Conservation (phyloP, 805 yeast species). For the Candida fluviatilis region DNA sequence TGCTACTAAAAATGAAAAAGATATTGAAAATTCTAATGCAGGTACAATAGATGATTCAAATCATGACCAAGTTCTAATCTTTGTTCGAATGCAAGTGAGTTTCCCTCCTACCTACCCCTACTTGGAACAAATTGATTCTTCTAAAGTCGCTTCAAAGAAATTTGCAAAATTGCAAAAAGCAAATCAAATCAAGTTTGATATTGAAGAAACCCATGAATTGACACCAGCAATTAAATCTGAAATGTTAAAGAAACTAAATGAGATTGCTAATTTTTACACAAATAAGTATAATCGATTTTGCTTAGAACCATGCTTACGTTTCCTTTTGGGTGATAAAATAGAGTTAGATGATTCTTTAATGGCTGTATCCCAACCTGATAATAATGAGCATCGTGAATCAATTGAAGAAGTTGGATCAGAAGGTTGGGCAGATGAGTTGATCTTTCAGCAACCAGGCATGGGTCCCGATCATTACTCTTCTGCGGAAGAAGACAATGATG, state of each 20-base stretch:
- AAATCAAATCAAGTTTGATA: conserved; percentile 40
- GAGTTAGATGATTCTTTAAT: conserved; percentile 35
- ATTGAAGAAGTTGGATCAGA: conserved; percentile 35
- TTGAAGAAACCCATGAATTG: conserved; percentile 79
- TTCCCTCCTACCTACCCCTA: conserved; percentile 76
- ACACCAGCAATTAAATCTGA: conserved; percentile 44
- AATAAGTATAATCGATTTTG: conserved; percentile 57
- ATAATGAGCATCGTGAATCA: conserved; percentile 18
- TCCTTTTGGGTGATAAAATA: conserved; percentile 74
- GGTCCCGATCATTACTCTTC: conserved; percentile 31
- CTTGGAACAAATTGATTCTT: conserved; percentile 38
- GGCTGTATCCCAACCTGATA: conserved; percentile 16
- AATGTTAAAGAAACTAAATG: conserved; percentile 48
- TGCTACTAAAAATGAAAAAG: conserved; percentile 5
- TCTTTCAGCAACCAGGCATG: conserved; percentile 30
- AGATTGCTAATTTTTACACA: conserved; percentile 55
- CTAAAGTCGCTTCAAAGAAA: conserved; percentile 11
- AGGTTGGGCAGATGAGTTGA: conserved; percentile 41
- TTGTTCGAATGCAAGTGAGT: conserved; percentile 63
- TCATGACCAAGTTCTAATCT: conserved; percentile 44
- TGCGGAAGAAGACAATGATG: conserved; percentile 25
- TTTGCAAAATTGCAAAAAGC: conserved; percentile 16
- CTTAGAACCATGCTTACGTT: conserved; percentile 74
- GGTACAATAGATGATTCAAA: conserved; percentile 8
- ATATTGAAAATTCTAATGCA: conserved; percentile 2